Evolutionary conservation across 257 asterid species (phyloP).

Genomic region (Nicotiana obtusifolia): DNA sequence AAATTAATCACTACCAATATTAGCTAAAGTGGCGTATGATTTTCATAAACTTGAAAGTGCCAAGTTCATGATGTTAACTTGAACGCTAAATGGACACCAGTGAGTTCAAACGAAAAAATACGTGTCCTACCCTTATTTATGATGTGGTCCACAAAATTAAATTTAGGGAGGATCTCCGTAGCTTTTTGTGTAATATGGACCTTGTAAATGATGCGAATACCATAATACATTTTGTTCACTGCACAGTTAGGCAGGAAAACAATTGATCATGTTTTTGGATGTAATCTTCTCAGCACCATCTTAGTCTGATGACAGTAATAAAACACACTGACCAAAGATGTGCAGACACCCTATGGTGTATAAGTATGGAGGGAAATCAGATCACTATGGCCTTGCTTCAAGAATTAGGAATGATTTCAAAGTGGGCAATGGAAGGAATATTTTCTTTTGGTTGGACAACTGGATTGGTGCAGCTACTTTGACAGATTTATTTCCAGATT

Average conservation of each 20-base stretch:
- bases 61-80: neutral
- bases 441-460: too few species aligned
- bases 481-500: too few species aligned
- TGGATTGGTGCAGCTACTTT: too few species aligned
- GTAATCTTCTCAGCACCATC: neutral
- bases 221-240: neutral
- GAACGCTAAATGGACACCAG: neutral
- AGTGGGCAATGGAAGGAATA: too few species aligned
- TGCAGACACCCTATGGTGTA: too few species aligned
- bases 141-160: neutral
- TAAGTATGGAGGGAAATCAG: too few species aligned
- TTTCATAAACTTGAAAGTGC: neutral
- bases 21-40: neutral
- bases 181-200: neutral
- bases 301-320: neutral
- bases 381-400: too few species aligned
- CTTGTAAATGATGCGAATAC: neutral
- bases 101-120: neutral
- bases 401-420: too few species aligned
- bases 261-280: neutral
- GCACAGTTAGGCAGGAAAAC: neutral
- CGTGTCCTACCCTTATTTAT: neutral
- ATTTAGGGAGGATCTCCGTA: neutral
- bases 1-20: neutral
- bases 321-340: neutral